These are phyloP conservation scores for Ogataea trehaloabstinens DNA, from an alignment of 805 yeast species.

Conservation along the genomic window DNA sequence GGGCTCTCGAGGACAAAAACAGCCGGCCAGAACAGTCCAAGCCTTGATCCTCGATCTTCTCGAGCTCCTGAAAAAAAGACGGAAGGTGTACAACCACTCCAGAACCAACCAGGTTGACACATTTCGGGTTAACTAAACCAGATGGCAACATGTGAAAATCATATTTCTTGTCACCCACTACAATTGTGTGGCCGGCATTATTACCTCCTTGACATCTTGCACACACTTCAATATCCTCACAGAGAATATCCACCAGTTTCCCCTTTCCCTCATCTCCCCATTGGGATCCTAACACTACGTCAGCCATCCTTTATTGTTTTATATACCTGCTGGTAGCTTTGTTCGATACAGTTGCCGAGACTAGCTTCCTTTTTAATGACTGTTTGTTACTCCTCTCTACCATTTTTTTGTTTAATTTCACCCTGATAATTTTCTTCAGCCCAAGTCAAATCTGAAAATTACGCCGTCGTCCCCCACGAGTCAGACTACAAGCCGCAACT, in stretches of 20 bases:
- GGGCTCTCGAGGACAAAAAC: conserved; percentile 91
- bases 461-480: no score
- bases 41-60: conserved; percentile 78
- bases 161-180: conserved; percentile 81
- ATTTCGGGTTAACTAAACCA: conserved; percentile 92
- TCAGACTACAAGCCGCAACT: no score
- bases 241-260: conserved; percentile 89
- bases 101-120: conserved; percentile 86
- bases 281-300: conserved; percentile 96
- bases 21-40: conserved; percentile 71
- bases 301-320: conserved; percentile 65
- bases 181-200: conserved; percentile 99
- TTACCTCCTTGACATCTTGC: conserved; percentile 99
- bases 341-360: no score
- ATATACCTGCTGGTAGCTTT: no score
- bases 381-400: no score
- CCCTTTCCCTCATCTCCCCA: conserved; percentile 99
- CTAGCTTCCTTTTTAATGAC: no score
- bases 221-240: conserved; percentile 94
- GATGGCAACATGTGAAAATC: conserved; percentile 99
- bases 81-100: conserved; percentile 97
- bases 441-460: no score
- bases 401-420: no score
- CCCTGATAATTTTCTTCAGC: no score
- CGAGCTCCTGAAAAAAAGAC: conserved; percentile 84